Percentiles rank a stretch among this genome's conserved stretches.
These are phyloP conservation scores for Bipolaris gigantea DNA, from an alignment of 2,329 filamentous ascomycete species.

Conservation along the genomic window DNA sequence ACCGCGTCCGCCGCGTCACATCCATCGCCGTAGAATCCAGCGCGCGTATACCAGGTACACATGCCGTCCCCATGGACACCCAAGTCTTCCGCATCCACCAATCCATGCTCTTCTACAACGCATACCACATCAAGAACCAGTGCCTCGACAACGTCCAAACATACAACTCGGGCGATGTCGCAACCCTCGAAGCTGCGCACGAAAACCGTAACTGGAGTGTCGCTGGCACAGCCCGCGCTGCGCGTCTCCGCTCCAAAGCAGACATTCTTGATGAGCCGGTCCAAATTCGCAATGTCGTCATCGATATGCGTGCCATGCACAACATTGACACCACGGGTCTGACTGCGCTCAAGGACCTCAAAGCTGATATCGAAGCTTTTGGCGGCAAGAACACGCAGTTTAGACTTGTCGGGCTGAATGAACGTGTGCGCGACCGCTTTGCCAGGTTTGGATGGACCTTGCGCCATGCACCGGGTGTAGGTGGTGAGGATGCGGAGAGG, in stretches of 20 bases:
- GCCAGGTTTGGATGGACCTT: conserved; percentile 41
- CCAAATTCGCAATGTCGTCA: conserved; percentile 53
- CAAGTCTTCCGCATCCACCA: conserved; percentile 61
- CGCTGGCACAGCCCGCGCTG: conserved; percentile 53
- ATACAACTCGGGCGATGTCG: conserved; percentile 48
- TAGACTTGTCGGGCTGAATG: conserved; percentile 54
- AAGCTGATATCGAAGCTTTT: conserved; percentile 54
- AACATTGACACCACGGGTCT: conserved; percentile 59
- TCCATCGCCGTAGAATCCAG: conserved; percentile 14
- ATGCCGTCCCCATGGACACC: conserved; percentile 50
- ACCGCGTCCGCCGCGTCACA: conserved; percentile 38
- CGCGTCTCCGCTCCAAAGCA: conserved; percentile 49
- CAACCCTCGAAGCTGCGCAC: conserved; percentile 40
- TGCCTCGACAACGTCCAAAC: conserved; percentile 57
- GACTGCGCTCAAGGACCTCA: conserved; percentile 53
- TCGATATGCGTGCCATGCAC: conserved; percentile 57
- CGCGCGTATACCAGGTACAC: conserved; percentile 9
- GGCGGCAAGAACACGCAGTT: conserved; percentile 53
- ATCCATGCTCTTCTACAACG: conserved; percentile 64
- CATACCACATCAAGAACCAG: conserved; percentile 55
- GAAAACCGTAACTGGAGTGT: conserved; percentile 59
- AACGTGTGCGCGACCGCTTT: conserved; percentile 43
- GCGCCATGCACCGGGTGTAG: conserved; percentile 7
- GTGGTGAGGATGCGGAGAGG: neutral
- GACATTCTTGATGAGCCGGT: conserved; percentile 40